Base-by-base conservation (phyloP, 2,329 filamentous ascomycete genomes). In the Claviceps monticola region DNA sequence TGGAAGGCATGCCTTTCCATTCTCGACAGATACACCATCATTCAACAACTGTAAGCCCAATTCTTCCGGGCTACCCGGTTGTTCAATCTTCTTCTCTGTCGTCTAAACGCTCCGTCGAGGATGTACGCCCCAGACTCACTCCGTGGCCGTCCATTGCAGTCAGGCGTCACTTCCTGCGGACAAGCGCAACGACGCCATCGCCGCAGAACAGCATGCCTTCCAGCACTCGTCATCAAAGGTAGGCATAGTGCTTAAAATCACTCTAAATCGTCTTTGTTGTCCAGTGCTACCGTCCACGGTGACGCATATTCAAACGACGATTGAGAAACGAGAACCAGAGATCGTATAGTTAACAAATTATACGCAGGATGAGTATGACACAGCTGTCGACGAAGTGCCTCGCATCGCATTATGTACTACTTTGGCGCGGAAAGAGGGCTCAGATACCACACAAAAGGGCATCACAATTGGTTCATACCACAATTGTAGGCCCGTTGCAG, bases 201-300 rank as follows among this genome's bases (percentile, higher is more conserved):
- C 74, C 46, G 68, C 81, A 42, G 89, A 95, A 66, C 78, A 76
- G 46, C 72, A 76, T 11, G 79, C 82, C 13, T 86, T 80, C 58
- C 73, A 77, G 44, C 67, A 69, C 43, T 79, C 82, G 11, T 59
- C 68, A 23, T 80, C 79, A 38, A 68, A 74, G 61, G 84, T 86
- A 45, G 29, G 29, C 36, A 23, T 9, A 19, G 4, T 26, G 36
- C 21, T 26, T 16, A 11, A 11, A 11, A 34, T 34, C 29, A 11
- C 29, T 34, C 1, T 11, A 34, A 34, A 37, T n/a, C 26, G 9
- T 46, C n/a, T 37, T n/a, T 17, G 16, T 6, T 17, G 17, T 38
- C 34, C 16, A 17, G 9, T 21, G 14, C 34, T 7, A 36, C 46
- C 19, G 3, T 4, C 5, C n/a, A 34, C 23, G 29, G 7, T 29